Evolutionary conservation across 78 protist genomes (phyloP).

Genomic region (Dictyostelium discoideum): DNA sequence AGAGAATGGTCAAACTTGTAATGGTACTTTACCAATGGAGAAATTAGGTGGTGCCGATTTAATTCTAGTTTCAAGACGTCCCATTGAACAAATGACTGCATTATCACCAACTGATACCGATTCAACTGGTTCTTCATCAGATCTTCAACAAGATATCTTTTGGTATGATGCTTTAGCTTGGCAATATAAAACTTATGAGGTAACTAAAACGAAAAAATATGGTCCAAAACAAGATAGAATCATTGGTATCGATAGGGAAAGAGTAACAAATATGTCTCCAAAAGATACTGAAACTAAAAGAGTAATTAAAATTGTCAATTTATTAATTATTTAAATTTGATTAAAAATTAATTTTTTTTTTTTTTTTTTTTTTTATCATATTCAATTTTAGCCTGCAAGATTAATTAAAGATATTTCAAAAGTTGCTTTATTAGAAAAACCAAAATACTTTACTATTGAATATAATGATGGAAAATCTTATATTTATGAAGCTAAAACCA

Average conservation of each 20-base stretch:
- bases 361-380: neutral
- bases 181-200: conserved; percentile 66
- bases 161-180: conserved; percentile 72
- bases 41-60: conserved; percentile 36
- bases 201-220: conserved; percentile 46
- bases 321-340: neutral
- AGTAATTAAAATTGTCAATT: neutral
- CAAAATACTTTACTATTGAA: conserved; percentile 64
- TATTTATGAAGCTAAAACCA: conserved; percentile 64
- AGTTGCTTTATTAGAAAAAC: conserved; percentile 58
- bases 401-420: conserved; percentile 67
- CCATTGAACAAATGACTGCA: neutral
- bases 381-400: conserved; percentile 47
- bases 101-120: neutral
- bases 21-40: conserved; percentile 43
- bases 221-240: conserved; percentile 80
- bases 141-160: conserved; percentile 26
- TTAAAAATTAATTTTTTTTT: neutral
- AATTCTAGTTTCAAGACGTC: neutral
- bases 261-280: conserved; percentile 69
- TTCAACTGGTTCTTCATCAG: neutral
- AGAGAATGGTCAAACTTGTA: conserved; percentile 29
- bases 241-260: conserved; percentile 61
- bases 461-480: conserved; percentile 68
- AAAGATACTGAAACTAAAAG: conserved; percentile 76